Evolutionary conservation across 176 grass and related monocot species (phyloP).

Genomic region (Oryza punctata): DNA sequence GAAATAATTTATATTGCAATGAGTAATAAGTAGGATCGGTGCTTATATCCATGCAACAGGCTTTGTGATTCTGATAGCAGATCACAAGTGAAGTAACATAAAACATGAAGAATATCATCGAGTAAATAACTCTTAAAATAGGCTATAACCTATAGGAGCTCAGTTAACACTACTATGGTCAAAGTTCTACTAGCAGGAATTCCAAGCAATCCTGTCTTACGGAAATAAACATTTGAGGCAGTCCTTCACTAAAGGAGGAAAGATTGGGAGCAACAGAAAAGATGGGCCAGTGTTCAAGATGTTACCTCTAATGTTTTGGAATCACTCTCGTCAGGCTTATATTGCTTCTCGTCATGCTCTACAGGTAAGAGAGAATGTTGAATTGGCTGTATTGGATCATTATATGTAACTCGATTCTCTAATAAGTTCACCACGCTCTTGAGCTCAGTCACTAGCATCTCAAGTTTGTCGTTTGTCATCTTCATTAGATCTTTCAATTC

Average conservation of each 20-base stretch:
- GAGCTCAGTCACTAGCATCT: not conserved
- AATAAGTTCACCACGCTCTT: not conserved
- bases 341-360: conserved; percentile 8
- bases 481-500: conserved; percentile 25
- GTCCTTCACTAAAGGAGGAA: not conserved
- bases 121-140: not conserved
- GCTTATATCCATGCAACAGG: not conserved
- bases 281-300: not conserved
- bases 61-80: not conserved
- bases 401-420: not conserved
- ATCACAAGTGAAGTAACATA: not conserved
- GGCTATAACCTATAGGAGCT: not conserved
- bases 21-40: not conserved
- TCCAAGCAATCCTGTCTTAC: too few relatives aligned
- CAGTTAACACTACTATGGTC: not conserved
- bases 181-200: not conserved
- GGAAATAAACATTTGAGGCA: not conserved
- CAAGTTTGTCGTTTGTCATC: conserved; percentile 3
- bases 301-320: conserved; percentile 8
- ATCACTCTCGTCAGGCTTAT: not conserved
- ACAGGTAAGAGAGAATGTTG: not conserved
- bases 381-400: conserved; percentile 2
- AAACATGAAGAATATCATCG: not conserved
- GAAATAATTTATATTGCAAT: not conserved
- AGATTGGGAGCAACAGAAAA: not conserved